Evolutionary conservation across 2,329 filamentous ascomycete species (phyloP).

Genomic region (Ophiostoma quercus): DNA sequence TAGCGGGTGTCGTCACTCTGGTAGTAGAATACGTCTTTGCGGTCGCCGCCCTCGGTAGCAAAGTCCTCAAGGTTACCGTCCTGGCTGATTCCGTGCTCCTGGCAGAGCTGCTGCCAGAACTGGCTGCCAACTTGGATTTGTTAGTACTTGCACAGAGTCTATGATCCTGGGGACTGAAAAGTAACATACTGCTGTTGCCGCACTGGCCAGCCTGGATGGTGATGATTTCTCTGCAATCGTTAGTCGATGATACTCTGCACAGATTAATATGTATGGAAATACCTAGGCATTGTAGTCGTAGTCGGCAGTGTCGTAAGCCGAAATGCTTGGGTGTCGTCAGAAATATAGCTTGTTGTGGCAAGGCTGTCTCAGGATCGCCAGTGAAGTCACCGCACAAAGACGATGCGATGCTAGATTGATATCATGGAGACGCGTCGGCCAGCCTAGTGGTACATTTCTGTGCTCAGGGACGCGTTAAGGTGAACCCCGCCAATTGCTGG

Average conservation of each 20-base stretch:
- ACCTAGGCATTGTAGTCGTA: conserved; percentile 36
- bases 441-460: neutral
- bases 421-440: neutral
- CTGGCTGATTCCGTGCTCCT: conserved; percentile 95
- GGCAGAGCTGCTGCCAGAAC: conserved; percentile 98
- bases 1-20: conserved; percentile 98
- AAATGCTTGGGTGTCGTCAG: neutral
- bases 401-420: conserved; percentile 11
- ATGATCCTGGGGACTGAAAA: no score
- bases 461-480: conserved; percentile 18
- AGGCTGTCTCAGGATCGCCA: conserved; percentile 17
- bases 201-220: conserved; percentile 98
- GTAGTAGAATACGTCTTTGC: conserved; percentile 99
- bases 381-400: conserved; percentile 6
- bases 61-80: conserved; percentile 97
- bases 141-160: conserved; percentile 11
- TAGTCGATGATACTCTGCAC: neutral
- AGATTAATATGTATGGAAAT: conserved; percentile 1
- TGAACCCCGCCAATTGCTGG: conserved; percentile 16
- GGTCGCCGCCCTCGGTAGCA: conserved; percentile 93
- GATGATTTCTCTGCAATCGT: conserved; percentile 78
- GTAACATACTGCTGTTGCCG: conserved; percentile 89
- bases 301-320: neutral
- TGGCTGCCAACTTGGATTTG: conserved; percentile 72
- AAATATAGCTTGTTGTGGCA: conserved; percentile 11